Evolutionary conservation across 2,329 filamentous ascomycete genomes (phyloP).

Genomic region (Calonectria fujianensis): DNA sequence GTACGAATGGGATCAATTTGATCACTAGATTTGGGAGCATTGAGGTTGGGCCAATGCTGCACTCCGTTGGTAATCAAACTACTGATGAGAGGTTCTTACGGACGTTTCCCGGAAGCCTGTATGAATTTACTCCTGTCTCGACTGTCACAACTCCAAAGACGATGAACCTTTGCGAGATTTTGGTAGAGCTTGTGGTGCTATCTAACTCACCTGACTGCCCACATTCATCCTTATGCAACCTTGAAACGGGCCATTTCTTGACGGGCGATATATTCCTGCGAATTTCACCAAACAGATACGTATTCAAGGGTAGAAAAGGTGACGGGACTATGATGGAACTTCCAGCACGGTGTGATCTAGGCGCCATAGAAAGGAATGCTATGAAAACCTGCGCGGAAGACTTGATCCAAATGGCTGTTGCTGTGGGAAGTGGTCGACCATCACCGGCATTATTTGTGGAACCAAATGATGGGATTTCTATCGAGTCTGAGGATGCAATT

Average conservation of each 20-base stretch:
- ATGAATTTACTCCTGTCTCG: not conserved
- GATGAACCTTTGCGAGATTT: no score
- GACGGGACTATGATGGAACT: not conserved
- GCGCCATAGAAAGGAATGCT: not conserved
- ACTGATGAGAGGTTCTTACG: not conserved
- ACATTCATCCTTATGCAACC: not conserved
- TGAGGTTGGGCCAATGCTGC: not conserved
- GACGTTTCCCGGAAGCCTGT: not conserved
- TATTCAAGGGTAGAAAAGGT: not conserved
- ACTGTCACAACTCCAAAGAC: not conserved
- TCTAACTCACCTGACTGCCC: not conserved
- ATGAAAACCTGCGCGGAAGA: not conserved
- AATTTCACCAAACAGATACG: not conserved
- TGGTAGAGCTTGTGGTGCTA: constrained; percentile 1
- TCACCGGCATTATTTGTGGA: not conserved
- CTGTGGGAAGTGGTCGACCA: not conserved
- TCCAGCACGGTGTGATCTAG: not conserved
- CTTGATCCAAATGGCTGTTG: not conserved
- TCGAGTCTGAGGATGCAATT: not conserved
- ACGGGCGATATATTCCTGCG: not conserved
- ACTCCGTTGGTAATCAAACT: not conserved
- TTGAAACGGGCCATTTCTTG: not conserved
- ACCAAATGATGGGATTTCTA: not conserved
- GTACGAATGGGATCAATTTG: not conserved
- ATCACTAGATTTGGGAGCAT: not conserved